phyloP scores from a whole-genome alignment of 768 basidiomycete genomes.

The Phanerochaete sordida region DNA sequence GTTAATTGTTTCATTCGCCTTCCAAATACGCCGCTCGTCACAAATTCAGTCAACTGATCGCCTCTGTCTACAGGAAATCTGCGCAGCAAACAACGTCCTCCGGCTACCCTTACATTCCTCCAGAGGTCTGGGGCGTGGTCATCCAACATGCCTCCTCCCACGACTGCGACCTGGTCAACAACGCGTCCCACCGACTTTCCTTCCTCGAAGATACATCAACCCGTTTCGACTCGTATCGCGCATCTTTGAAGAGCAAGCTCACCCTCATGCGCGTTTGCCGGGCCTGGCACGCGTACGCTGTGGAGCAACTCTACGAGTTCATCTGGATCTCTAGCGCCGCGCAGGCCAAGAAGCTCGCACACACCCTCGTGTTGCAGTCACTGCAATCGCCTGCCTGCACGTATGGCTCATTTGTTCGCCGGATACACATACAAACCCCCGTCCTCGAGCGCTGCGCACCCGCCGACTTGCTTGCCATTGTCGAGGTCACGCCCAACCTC shows the following conservation, averaged over 20 bases:
- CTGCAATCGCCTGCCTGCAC: conserved; percentile 26
- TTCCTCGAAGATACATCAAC: conserved; percentile 48
- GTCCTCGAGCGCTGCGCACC: conserved; percentile 62
- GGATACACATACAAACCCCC: conserved; percentile 70
- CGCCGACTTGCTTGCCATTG: conserved; percentile 61
- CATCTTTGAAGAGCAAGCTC: conserved; percentile 46
- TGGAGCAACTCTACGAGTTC: conserved; percentile 60
- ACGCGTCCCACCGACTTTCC: conserved; percentile 48
- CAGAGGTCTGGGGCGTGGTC: conserved; percentile 66
- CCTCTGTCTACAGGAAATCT: background rate
- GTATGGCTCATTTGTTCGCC: conserved; percentile 51
- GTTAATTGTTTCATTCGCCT: no score
- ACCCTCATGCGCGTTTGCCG: conserved; percentile 51
- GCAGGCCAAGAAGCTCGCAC: conserved; percentile 46
- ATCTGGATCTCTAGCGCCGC: conserved; percentile 62
- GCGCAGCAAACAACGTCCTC: background rate
- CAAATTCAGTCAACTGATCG: background rate
- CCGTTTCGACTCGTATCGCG: conserved; percentile 40
- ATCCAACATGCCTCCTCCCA: conserved; percentile 52
- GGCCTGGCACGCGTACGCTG: conserved; percentile 50
- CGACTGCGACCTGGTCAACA: conserved; percentile 42
- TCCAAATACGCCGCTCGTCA: no score
- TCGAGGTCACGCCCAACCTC: conserved; percentile 60
- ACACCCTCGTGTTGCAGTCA: conserved; percentile 40
- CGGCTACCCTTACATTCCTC: conserved; percentile 34